Base-by-base conservation (phyloP, 768 basidiomycete genomes). In the Termitomyces sp. region DNA sequence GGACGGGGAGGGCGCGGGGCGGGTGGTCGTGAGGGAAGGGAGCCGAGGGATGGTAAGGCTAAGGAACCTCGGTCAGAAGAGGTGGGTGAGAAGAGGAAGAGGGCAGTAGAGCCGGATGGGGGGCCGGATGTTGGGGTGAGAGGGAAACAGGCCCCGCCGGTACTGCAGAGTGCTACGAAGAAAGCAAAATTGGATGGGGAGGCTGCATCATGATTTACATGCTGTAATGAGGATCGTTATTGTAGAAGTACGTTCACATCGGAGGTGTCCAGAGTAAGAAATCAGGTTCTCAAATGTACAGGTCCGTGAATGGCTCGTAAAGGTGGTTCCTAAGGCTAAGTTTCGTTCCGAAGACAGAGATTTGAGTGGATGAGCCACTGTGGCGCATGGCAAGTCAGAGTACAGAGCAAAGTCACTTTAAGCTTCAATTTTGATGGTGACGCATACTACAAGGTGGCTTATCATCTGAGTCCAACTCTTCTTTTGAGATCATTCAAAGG, bases 31-130 rank as follows among this genome's bases (percentile, higher is more conserved):
- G 78, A 79, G 13, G 76, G 79, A 1, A 71, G 65, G 3, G 72
- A 76, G 22, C 69, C 76, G n/a, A 74, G 74, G 27, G 72, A 59
- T 36, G 42, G 7, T 2, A 54, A 24, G 31, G 74, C 58, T 63
- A 77, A 63, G 64, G 71, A 72, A 12, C 61, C 67, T 12, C 74
- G 67, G 4, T 79, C 74, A 8, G 83, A 82, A 42, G 74, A 75
- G 58, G 68, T 74, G 1, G 88, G 88, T 29, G 87, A 87, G 61
- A 92, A 92, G 74, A 76, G 90, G 58, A 92, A 91, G 68, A 81
- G 88, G 39, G 84, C 79, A 1, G 76, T 88, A 0, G 90, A 91
- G 65, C 89, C 88, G 1, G 90, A 91, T 64, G 90, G 89, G 62
- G 90, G 86, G 0, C 82, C 85, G 3, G 82, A 86, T 63, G 76